phyloP scores from a whole-genome alignment of 805 yeast species.

The Candida krabiensis region DNA sequence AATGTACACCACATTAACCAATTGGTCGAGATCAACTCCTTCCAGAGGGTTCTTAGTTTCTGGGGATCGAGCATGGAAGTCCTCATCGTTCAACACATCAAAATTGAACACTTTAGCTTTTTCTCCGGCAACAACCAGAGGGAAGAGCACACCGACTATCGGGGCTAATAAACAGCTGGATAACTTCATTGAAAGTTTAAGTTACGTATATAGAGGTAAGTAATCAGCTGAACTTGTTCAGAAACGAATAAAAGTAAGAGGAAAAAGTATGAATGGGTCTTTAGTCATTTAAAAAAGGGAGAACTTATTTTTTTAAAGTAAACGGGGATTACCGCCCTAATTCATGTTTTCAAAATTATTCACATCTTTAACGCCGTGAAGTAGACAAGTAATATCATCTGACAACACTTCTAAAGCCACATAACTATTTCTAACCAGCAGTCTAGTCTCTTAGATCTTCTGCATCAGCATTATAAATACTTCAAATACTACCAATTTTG shows the following conservation, averaged over 20 bases:
- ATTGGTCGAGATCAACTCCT: constrained; percentile 20
- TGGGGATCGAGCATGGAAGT: constrained; percentile 4
- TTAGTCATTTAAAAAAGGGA: too few species aligned
- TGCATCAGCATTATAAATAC: too few species aligned
- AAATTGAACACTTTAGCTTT: constrained; percentile 21
- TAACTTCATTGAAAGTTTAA: constrained; percentile 8
- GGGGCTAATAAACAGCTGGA: constrained; percentile 4
- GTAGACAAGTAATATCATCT: too few species aligned
- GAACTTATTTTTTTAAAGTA: too few species aligned
- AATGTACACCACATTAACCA: constrained; percentile 26
- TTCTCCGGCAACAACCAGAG: constrained; percentile 10
- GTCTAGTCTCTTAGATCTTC: too few species aligned
- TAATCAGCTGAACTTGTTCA: background rate
- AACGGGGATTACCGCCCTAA: too few species aligned
- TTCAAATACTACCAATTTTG: too few species aligned
- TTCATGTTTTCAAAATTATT: too few species aligned
- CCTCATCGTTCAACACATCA: constrained; percentile 17
- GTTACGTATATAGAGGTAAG: background rate
- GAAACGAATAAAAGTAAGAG: background rate
- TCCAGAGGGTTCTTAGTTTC: constrained; percentile 12
- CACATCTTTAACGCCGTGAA: too few species aligned
- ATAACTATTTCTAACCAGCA: too few species aligned
- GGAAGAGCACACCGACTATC: constrained; percentile 5
- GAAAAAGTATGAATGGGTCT: too few species aligned
- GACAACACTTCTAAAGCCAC: too few species aligned